Conservation (phyloP, 2,329 filamentous ascomycete genomes). For the Beauveria scarabaeidicola region DNA sequence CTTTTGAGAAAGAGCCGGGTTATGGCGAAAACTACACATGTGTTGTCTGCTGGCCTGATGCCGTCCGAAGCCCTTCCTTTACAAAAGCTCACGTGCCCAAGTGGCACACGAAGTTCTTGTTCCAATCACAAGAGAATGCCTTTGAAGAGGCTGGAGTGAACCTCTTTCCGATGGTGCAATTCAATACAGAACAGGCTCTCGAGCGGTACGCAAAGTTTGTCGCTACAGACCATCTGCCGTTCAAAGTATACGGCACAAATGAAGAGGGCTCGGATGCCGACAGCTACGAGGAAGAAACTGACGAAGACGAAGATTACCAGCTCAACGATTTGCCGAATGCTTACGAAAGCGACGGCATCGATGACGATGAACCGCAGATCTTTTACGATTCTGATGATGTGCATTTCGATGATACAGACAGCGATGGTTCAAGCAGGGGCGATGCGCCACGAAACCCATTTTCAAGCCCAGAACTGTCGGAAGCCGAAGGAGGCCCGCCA, state of each 20-base stretch:
- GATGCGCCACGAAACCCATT: slow-evolving; percentile 16
- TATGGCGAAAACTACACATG: slow-evolving; percentile 19
- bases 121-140: not conserved
- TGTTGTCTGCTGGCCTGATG: slow-evolving; percentile 27
- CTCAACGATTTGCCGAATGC: slow-evolving; percentile 17
- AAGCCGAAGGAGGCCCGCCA: not conserved
- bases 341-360: slow-evolving; percentile 33
- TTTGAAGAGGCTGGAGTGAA: slow-evolving; percentile 14
- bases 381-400: slow-evolving; percentile 18
- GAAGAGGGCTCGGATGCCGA: not conserved
- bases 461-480: slow-evolving; percentile 23
- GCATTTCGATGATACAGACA: slow-evolving; percentile 17
- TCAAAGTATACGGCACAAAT: slow-evolving; percentile 5
- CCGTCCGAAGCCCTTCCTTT: slow-evolving; percentile 21
- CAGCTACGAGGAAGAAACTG: slow-evolving; percentile 10
- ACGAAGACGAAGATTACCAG: slow-evolving; percentile 14
- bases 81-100: slow-evolving; percentile 19
- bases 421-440: slow-evolving; percentile 9
- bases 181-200: slow-evolving; percentile 18
- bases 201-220: slow-evolving; percentile 14
- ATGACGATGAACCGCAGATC: slow-evolving; percentile 25
- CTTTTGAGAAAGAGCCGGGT: slow-evolving; percentile 18
- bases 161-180: slow-evolving; percentile 24
- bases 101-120: slow-evolving; percentile 2
- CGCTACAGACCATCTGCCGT: slow-evolving; percentile 1